A percentile compares a stretch with the other conserved stretches of the same genome.
These are phyloP conservation scores for Xylaria bambusicola DNA, from an alignment of 495 filamentous ascomycete genomes.

Conservation along the genomic window DNA sequence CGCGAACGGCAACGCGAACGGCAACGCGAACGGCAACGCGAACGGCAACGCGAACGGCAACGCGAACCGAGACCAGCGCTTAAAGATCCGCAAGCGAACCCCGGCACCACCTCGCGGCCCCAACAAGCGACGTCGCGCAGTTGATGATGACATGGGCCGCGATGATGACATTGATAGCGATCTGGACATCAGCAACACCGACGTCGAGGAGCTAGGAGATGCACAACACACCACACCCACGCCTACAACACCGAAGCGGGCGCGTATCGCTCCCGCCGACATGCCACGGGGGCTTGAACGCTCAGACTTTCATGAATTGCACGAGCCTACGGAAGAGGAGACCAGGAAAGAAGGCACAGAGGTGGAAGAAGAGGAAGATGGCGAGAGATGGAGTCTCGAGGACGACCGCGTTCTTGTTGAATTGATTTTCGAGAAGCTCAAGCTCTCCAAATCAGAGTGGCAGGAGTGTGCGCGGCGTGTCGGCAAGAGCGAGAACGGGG, in stretches of 20 bases:
- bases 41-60: no score
- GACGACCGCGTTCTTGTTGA: constrained; percentile 73
- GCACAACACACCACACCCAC: constrained; percentile 30
- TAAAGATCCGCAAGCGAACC: constrained; percentile 56
- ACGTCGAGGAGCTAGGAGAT: constrained; percentile 20
- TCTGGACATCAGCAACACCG: constrained; percentile 27
- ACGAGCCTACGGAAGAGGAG: constrained; percentile 36
- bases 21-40: no score
- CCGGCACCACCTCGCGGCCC: constrained; percentile 51
- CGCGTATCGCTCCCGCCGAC: constrained; percentile 63
- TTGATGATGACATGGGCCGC: constrained; percentile 54
- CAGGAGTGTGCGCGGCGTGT: constrained; percentile 74
- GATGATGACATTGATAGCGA: constrained; percentile 46
- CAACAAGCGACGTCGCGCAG: constrained; percentile 64
- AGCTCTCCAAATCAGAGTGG: constrained; percentile 73
- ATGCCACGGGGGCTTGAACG: constrained; percentile 68
- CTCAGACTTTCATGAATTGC: constrained; percentile 64
- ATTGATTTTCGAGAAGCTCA: constrained; percentile 73
- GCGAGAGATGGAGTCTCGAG: constrained; percentile 61
- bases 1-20: no score
- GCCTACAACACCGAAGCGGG: constrained; percentile 69
- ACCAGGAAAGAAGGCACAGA: constrained; percentile 39
- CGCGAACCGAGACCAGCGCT: constrained; percentile 34
- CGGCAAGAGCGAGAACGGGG: constrained; percentile 64
- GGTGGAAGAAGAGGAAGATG: constrained; percentile 46